These are phyloP conservation scores for Nigrospora sphaerica DNA, from an alignment of 2,329 filamentous ascomycete genomes.

Conservation along the genomic window DNA sequence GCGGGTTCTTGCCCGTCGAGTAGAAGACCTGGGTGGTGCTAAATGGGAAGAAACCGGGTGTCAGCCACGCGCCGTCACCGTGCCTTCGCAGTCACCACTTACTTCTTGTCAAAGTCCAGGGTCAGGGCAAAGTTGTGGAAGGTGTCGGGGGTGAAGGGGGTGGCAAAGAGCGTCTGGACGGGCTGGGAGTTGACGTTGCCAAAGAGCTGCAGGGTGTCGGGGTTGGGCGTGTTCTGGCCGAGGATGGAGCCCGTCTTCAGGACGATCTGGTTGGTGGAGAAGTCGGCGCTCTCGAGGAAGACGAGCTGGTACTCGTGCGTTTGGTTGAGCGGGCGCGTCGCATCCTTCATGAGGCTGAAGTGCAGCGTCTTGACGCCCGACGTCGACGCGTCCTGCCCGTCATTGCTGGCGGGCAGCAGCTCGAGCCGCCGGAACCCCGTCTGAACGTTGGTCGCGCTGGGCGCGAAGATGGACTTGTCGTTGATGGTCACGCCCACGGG, in stretches of 20 bases:
- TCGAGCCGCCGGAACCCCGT: constrained; percentile 54
- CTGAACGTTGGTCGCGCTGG: constrained; percentile 39
- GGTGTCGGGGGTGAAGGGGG: constrained; percentile 38
- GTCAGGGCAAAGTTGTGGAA: constrained; percentile 58
- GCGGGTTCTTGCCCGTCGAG: constrained; percentile 36
- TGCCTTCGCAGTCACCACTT: constrained; percentile 12
- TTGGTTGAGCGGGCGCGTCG: constrained; percentile 43
- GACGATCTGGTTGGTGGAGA: constrained; percentile 42
- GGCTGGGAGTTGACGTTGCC: constrained; percentile 38
- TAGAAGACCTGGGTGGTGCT: constrained; percentile 53
- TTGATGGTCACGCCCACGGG: neutral
- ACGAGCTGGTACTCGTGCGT: constrained; percentile 55
- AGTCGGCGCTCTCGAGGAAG: constrained; percentile 40
- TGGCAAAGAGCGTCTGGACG: constrained; percentile 41
- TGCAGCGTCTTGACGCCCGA: constrained; percentile 54
- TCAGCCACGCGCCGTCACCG: neutral
- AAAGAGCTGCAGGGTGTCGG: constrained; percentile 37
- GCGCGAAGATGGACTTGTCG: constrained; percentile 54
- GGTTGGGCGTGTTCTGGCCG: constrained; percentile 22
- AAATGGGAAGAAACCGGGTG: neutral
- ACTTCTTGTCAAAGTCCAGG: constrained; percentile 50
- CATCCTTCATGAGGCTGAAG: constrained; percentile 50
- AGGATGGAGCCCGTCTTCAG: constrained; percentile 50
- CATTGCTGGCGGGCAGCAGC: constrained; percentile 42
- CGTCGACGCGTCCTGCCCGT: constrained; percentile 42